Percentiles rank a stretch among this genome's conserved stretches.
These are phyloP conservation scores for Phytophthora pini DNA, from an alignment of 352 stramenopile genomes.

Conservation along the genomic window DNA sequence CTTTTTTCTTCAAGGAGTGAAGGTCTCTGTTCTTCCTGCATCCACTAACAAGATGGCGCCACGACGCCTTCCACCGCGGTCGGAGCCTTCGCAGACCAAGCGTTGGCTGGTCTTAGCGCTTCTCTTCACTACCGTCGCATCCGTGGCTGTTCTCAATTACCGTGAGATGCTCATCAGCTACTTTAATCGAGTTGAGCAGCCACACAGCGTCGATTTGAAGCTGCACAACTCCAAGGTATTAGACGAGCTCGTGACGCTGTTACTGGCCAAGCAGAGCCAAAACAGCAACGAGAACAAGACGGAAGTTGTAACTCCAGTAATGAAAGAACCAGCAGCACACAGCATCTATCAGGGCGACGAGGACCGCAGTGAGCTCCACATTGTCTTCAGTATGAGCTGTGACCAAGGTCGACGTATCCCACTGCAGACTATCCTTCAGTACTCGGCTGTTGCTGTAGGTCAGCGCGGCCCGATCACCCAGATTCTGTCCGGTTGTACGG, in stretches of 20 bases:
- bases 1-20: slow-evolving; percentile 1
- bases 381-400: slow-evolving; percentile 67
- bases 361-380: slow-evolving; percentile 49
- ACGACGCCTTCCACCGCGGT: slow-evolving; percentile 4
- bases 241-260: slow-evolving; percentile 30
- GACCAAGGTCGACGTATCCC: slow-evolving; percentile 44
- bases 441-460: slow-evolving; percentile 43
- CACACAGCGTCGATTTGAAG: slow-evolving; percentile 7
- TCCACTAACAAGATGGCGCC: slow-evolving; percentile 1
- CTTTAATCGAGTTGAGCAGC: neutral
- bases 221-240: slow-evolving; percentile 19
- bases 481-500: slow-evolving; percentile 55
- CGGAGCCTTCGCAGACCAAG: slow-evolving; percentile 1
- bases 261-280: slow-evolving; percentile 20
- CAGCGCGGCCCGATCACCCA: slow-evolving; percentile 60
- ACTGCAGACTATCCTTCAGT: slow-evolving; percentile 53
- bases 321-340: slow-evolving; percentile 2
- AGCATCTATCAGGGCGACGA: slow-evolving; percentile 36
- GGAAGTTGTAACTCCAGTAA: neutral
- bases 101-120: slow-evolving; percentile 30
- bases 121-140: slow-evolving; percentile 25
- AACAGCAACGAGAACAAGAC: slow-evolving; percentile 1
- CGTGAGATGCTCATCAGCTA: slow-evolving; percentile 28
- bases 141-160: slow-evolving; percentile 45
- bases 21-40: neutral